Conservation (phyloP, 1,284 basidiomycete species). For the Cerioporus squamosus region DNA sequence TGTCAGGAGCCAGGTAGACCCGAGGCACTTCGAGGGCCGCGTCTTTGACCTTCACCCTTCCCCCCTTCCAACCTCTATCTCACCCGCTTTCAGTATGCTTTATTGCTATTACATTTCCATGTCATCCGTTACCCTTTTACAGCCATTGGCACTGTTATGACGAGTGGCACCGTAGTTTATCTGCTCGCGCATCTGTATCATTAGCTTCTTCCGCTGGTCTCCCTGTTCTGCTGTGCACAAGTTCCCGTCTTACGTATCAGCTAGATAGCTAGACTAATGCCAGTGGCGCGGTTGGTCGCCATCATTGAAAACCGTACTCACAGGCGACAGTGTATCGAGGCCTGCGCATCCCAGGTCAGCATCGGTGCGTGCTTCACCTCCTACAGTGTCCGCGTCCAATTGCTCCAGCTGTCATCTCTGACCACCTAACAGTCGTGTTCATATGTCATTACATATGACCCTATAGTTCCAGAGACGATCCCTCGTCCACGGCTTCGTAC, state of each 20-base stretch:
- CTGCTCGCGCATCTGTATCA: slow-evolving; percentile 18
- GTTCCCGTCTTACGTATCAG: not conserved
- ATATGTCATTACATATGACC: not conserved
- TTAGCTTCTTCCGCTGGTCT: slow-evolving; percentile 10
- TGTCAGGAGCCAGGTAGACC: not conserved
- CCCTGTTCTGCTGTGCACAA: slow-evolving; percentile 10
- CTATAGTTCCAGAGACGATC: not conserved
- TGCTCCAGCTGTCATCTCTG: too few relatives aligned
- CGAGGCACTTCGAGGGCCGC: not conserved
- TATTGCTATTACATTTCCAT: not conserved
- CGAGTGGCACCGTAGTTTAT: not conserved
- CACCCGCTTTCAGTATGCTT: not conserved
- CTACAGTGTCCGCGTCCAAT: too few relatives aligned
- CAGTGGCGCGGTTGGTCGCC: slow-evolving; percentile 8
- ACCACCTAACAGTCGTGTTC: not conserved
- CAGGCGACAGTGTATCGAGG: too few relatives aligned
- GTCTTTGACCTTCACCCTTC: not conserved
- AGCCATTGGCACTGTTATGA: not conserved
- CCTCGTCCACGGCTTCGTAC: not conserved
- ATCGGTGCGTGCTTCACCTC: too few relatives aligned
- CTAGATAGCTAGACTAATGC: slow-evolving; percentile 16
- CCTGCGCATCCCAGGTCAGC: too few relatives aligned
- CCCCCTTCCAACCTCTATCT: not conserved
- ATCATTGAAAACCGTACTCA: not conserved
- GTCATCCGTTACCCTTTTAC: not conserved